phyloP scores from a whole-genome alignment of 2,329 filamentous ascomycete species.

The Alternaria hordeiaustralica region DNA sequence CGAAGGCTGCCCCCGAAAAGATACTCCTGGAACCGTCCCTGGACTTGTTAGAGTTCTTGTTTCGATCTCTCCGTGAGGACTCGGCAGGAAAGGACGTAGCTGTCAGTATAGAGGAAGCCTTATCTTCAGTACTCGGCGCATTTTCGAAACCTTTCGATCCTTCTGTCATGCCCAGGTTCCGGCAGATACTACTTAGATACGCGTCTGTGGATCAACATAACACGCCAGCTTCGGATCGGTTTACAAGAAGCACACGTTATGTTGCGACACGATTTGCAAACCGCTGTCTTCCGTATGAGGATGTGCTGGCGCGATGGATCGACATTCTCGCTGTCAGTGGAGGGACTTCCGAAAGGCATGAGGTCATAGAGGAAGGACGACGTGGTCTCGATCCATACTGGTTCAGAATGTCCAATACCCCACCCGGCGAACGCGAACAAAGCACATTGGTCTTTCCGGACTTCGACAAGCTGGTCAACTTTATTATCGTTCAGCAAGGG shows the following conservation, averaged over 20 bases:
- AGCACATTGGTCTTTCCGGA: slow-evolving; percentile 46
- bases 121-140: slow-evolving; percentile 76
- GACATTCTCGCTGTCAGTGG: slow-evolving; percentile 81
- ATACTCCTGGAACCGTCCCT: slow-evolving; percentile 59
- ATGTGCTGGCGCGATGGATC: slow-evolving; percentile 84
- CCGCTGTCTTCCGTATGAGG: slow-evolving; percentile 79
- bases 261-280: slow-evolving; percentile 90
- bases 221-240: slow-evolving; percentile 49
- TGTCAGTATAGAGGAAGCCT: slow-evolving; percentile 86
- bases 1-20: slow-evolving; percentile 67
- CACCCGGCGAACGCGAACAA: slow-evolving; percentile 32
- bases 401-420: slow-evolving; percentile 66
- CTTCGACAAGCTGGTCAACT: slow-evolving; percentile 53
- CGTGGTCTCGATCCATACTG: slow-evolving; percentile 85
- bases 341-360: slow-evolving; percentile 71
- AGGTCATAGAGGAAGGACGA: slow-evolving; percentile 87
- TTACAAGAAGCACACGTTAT: slow-evolving; percentile 71
- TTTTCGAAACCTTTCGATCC: slow-evolving; percentile 57
- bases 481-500: slow-evolving; percentile 52
- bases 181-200: slow-evolving; percentile 44
- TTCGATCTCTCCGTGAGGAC: slow-evolving; percentile 82
- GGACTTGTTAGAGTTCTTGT: slow-evolving; percentile 76
- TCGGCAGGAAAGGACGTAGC: slow-evolving; percentile 74
- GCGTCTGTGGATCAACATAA: slow-evolving; percentile 23
- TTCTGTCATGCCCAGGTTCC: slow-evolving; percentile 49